Base-by-base conservation (phyloP, 73 alveolate species). In the Paramecium sexaurelia region DNA sequence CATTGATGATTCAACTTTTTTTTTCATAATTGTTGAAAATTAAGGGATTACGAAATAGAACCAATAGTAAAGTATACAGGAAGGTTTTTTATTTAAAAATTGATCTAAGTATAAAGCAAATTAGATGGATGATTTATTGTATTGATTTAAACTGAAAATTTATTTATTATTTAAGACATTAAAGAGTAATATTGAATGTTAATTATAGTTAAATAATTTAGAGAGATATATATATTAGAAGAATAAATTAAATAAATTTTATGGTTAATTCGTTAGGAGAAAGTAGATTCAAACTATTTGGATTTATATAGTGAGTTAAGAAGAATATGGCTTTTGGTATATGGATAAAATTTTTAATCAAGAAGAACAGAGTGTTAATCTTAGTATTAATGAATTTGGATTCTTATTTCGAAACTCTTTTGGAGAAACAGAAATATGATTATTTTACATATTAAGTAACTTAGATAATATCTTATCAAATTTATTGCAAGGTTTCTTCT, bases 181-280 rank as follows among this genome's bases (percentile, higher is more conserved):
- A n/a, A n/a, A n/a, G n/a, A n/a, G n/a, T n/a, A n/a, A n/a, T n/a
- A n/a, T n/a, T n/a, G 97, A 89, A 91, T 87, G 91, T 67, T 87
- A 92, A 92, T 43, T 5, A 20, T 4, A 32, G 3, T 9, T 2
- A 15, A n/a, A 4, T 24, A 78, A 39, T 39, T 19, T 40, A 22
- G 40, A 91, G 39, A 35, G 8, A 90, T 92, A 92, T 85, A 95
- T 96, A 5, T 47, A 47, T 57, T 95, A 94, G 87, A 92, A 91
- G 55, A 69, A 92, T 43, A 78, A 92, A 92, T 93, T 92, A 40
- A 37, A 47, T 29, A 69, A 92, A 88, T 55, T 37, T 27, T 51
- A 92, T 88, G 94, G 94, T 3, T 75, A 83, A 75, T 55, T n/a
- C 87, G 55, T 73, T 71, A 89, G 96, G 96, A 15, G 88, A 88